Percentiles rank a stretch among this genome's conserved stretches.
Evolutionary conservation across 129 eudicot genomes (phyloP).

Genomic region (Scalesia atractyloides): DNA sequence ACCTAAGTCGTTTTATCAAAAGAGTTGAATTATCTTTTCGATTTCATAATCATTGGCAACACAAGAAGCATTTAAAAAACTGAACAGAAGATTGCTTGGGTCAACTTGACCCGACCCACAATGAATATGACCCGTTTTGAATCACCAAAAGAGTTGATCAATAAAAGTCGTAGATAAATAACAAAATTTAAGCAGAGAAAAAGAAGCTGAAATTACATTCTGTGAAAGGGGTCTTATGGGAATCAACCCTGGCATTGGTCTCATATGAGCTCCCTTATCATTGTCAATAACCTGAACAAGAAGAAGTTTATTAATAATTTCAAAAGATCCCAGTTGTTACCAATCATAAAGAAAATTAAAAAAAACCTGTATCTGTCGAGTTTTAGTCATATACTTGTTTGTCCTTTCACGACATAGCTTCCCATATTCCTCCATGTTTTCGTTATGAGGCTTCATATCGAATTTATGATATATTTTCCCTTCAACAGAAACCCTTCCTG

Average conservation of each 20-base stretch:
- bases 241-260: conserved; percentile 77
- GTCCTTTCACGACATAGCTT: conserved; percentile 84
- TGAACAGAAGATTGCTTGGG: neutral
- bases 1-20: neutral
- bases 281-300: conserved; percentile 69
- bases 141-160: neutral
- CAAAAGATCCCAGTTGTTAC: neutral
- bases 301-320: neutral
- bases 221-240: conserved; percentile 38
- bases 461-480: conserved; percentile 79
- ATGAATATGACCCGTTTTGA: neutral
- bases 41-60: neutral
- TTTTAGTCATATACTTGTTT: conserved; percentile 61
- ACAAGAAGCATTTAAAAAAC: neutral
- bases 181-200: neutral
- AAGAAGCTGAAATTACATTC: conserved; percentile 32
- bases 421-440: conserved; percentile 67
- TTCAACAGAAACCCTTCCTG: conserved; percentile 74
- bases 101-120: neutral
- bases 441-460: conserved; percentile 92
- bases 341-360: neutral
- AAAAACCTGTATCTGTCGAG: conserved; percentile 73
- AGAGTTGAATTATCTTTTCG: neutral
- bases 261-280: conserved; percentile 68
- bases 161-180: neutral